These are phyloP conservation scores for Polytrichum formosum DNA, from an alignment of 225 moss, liverwort and hornwort species.

Conservation along the genomic window DNA sequence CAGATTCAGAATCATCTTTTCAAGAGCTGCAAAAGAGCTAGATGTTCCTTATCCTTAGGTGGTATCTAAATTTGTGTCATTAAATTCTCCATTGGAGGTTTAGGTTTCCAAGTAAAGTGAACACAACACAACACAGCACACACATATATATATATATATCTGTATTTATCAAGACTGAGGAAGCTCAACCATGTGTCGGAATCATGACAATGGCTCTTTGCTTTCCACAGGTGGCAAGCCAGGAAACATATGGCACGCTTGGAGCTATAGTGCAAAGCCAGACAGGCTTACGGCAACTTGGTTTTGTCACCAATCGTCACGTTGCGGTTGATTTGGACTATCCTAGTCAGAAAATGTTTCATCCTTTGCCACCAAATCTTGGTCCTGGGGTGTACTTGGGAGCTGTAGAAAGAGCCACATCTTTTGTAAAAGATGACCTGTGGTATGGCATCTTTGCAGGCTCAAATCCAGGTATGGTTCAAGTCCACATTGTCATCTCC, in stretches of 20 bases:
- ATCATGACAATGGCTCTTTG: conserved; percentile 9
- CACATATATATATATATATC: too few relatives aligned
- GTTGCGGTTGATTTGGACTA: conserved; percentile 35
- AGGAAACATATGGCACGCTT: conserved; percentile 32
- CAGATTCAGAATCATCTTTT: too few relatives aligned
- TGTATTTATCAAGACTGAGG: not conserved
- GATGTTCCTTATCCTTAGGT: too few relatives aligned
- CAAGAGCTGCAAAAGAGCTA: too few relatives aligned
- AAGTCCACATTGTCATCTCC: too few relatives aligned
- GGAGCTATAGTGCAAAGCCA: conserved; percentile 36
- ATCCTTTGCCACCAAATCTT: conserved; percentile 34
- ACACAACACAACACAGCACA: too few relatives aligned
- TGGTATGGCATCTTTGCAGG: conserved; percentile 40
- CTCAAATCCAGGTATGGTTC: conserved; percentile 28
- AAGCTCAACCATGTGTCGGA: not conserved
- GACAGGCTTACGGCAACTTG: conserved; percentile 25
- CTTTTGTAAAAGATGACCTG: conserved; percentile 30
- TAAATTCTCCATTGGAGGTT: too few relatives aligned
- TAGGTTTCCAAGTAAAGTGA: too few relatives aligned
- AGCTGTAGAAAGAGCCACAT: conserved; percentile 32
- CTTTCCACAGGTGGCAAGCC: conserved; percentile 26
- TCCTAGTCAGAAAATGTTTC: conserved; percentile 35
- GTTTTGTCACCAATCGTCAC: conserved; percentile 37
- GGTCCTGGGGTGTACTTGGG: conserved; percentile 37
- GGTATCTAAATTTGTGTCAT: too few relatives aligned